phyloP scores from a whole-genome alignment of 176 grass and related monocot species.

The Triticum monococcum region DNA sequence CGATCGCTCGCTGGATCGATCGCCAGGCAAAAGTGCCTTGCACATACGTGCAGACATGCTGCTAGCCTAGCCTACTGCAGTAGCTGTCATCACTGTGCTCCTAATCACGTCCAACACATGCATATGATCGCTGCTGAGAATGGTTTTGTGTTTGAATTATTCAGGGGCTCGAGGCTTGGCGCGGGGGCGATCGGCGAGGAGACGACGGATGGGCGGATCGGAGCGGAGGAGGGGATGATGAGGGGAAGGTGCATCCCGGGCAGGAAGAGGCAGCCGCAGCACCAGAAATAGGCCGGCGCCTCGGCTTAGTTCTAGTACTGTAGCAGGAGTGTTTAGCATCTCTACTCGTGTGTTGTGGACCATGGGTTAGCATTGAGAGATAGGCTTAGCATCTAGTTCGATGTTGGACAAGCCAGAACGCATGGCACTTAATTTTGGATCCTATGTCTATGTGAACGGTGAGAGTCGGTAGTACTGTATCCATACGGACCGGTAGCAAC shows the following conservation, averaged over 20 bases:
- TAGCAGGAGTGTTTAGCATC: background rate
- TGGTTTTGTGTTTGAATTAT: background rate
- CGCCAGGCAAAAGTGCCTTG: background rate
- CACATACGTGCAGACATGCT: background rate
- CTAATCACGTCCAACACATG: too few species aligned
- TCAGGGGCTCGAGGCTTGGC: conserved; percentile 65
- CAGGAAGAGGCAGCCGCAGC: conserved; percentile 44
- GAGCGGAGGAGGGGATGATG: conserved; percentile 41
- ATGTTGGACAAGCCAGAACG: background rate
- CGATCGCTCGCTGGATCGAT: too few species aligned
- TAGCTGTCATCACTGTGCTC: background rate
- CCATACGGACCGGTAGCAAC: background rate
- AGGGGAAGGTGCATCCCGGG: conserved; percentile 81
- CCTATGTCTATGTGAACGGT: background rate
- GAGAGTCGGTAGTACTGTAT: background rate
- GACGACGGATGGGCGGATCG: conserved; percentile 24
- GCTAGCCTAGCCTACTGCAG: background rate
- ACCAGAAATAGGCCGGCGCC: background rate
- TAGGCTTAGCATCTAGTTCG: background rate
- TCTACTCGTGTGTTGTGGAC: background rate
- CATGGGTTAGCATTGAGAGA: background rate
- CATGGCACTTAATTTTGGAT: background rate
- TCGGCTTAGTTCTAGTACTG: too few species aligned
- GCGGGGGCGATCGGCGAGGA: conserved; percentile 38
- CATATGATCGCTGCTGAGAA: background rate